phyloP scores from a whole-genome alignment of 2,329 filamentous ascomycete genomes.

The Colletotrichum neosansevieriae region DNA sequence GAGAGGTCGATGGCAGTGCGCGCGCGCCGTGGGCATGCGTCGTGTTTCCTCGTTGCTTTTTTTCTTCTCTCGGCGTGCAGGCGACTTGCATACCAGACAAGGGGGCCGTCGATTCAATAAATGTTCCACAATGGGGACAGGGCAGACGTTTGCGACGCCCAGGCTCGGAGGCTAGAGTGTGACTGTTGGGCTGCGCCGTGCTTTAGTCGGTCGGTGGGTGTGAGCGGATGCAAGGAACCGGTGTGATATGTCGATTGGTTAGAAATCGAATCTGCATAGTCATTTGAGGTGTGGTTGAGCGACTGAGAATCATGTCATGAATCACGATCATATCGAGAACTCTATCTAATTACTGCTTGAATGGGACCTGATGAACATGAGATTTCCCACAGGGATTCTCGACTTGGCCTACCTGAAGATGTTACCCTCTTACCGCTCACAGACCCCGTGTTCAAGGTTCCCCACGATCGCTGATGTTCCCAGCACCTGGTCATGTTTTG shows the following conservation, averaged over 20 bases:
- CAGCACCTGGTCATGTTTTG: background rate
- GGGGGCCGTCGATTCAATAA: background rate
- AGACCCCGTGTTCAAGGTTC: constrained; percentile 12
- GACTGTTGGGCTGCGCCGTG: background rate
- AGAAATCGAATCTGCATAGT: constrained; percentile 11
- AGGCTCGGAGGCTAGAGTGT: background rate
- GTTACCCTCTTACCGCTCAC: background rate
- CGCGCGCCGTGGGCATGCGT: background rate
- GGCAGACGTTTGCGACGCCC: background rate
- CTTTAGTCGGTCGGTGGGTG: background rate
- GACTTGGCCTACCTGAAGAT: constrained; percentile 18
- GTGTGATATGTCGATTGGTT: background rate
- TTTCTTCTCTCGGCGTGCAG: constrained; percentile 24
- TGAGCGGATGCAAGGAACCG: constrained; percentile 21
- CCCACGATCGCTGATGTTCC: background rate
- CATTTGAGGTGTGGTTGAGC: background rate
- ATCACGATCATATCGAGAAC: no score
- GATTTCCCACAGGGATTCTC: constrained; percentile 6
- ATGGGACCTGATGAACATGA: background rate
- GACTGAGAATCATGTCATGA: background rate
- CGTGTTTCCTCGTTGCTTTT: constrained; percentile 30
- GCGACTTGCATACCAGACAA: constrained; percentile 11
- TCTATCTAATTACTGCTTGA: no score
- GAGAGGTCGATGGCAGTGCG: background rate
- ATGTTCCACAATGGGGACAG: constrained; percentile 12